A percentile compares a stretch with the other conserved stretches of the same genome.
Conservation (phyloP, 495 filamentous ascomycete genomes). For the Choiromyces venosus region DNA sequence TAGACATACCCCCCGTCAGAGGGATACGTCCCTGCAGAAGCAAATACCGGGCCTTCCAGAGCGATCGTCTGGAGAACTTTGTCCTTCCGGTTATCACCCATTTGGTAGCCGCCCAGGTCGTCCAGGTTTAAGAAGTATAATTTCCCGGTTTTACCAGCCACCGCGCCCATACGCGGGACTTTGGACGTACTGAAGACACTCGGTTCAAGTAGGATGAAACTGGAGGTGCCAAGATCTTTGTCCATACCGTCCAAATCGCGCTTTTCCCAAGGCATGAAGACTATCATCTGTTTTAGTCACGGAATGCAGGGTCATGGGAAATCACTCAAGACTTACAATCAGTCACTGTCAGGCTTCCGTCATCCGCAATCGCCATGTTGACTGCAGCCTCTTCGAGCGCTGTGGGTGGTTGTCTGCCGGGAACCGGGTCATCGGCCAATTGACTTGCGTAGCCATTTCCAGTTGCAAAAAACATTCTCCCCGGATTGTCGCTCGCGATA, state of each 20-base stretch:
- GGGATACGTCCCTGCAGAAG: conserved; percentile 46
- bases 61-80: conserved; percentile 43
- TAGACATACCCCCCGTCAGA: conserved; percentile 49
- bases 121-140: conserved; percentile 42
- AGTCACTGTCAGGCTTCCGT: conserved; percentile 40
- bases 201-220: conserved; percentile 45
- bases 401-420: conserved; percentile 42
- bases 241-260: conserved; percentile 43
- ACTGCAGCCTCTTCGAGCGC: conserved; percentile 43
- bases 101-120: conserved; percentile 43
- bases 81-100: conserved; percentile 43
- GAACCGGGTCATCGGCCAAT: conserved; percentile 40
- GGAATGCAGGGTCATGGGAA: conserved; percentile 14
- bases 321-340: conserved; percentile 24
- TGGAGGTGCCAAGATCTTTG: conserved; percentile 41
- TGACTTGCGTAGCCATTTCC: conserved; percentile 44
- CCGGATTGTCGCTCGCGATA: conserved; percentile 42
- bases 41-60: conserved; percentile 44
- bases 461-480: conserved; percentile 43
- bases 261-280: conserved; percentile 44
- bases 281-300: conserved; percentile 33
- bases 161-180: conserved; percentile 41
- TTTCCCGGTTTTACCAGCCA: conserved; percentile 42
- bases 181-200: conserved; percentile 43
- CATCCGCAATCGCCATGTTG: conserved; percentile 43